Conservation (phyloP, 1,139 yeast genomes). For the Debaryomycetaceae sp. region DNA sequence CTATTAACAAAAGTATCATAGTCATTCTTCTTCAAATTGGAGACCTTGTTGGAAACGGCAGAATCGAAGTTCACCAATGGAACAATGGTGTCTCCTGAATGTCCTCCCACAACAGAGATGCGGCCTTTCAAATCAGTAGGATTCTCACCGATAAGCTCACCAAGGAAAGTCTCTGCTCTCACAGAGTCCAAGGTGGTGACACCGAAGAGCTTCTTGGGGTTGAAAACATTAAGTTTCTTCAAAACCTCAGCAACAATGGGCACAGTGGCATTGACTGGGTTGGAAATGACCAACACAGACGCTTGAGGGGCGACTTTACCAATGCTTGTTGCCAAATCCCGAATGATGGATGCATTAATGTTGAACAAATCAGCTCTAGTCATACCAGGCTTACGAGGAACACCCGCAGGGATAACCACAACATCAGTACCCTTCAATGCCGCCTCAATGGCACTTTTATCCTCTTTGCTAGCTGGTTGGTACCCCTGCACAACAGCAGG, state of each 20-base stretch:
- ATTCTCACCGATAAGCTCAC: constrained; percentile 34
- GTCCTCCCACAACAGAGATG: constrained; percentile 70
- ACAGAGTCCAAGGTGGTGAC: constrained; percentile 71
- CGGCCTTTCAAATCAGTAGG: constrained; percentile 43
- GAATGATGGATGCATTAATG: constrained; percentile 67
- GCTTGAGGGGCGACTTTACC: constrained; percentile 63
- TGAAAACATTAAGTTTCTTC: constrained; percentile 57
- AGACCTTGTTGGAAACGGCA: constrained; percentile 26
- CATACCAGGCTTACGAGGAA: constrained; percentile 80
- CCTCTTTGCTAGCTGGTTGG: constrained; percentile 50
- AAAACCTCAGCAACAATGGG: constrained; percentile 74
- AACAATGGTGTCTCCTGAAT: constrained; percentile 73
- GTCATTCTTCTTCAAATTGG: constrained; percentile 24
- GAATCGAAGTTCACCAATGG: constrained; percentile 43
- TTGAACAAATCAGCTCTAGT: constrained; percentile 74
- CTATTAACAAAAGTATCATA: constrained; percentile 51
- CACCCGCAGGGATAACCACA: constrained; percentile 78
- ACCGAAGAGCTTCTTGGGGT: constrained; percentile 65
- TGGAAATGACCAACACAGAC: constrained; percentile 62
- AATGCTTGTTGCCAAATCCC: constrained; percentile 55
- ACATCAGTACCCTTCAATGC: constrained; percentile 57
- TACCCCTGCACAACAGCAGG: constrained; percentile 54
- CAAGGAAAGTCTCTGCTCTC: constrained; percentile 65
- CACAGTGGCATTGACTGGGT: constrained; percentile 74
- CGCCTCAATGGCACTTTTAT: constrained; percentile 41